Conservation (phyloP, 768 basidiomycete genomes). For the Hemileccinum impolitum region DNA sequence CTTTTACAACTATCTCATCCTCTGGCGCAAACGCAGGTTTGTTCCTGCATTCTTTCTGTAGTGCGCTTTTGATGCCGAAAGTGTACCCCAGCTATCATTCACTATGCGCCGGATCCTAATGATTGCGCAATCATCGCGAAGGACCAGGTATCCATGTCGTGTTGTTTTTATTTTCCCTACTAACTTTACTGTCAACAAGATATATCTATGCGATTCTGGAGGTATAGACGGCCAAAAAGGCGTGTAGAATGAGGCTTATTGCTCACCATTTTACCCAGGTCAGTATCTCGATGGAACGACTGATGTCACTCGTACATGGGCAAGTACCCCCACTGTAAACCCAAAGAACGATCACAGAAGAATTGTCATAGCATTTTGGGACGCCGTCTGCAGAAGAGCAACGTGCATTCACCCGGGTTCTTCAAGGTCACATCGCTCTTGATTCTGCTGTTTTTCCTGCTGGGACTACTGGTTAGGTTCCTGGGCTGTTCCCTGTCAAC, state of each 20-base stretch:
- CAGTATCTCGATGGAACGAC: constrained; percentile 95
- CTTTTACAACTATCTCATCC: constrained; percentile 90
- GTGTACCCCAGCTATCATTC: constrained; percentile 71
- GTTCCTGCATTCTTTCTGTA: constrained; percentile 13
- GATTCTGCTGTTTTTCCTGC: constrained; percentile 81
- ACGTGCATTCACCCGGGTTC: constrained; percentile 85
- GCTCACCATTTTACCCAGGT: constrained; percentile 34
- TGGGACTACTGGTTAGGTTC: constrained; percentile 63
- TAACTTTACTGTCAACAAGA: constrained; percentile 44
- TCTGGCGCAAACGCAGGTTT: constrained; percentile 88
- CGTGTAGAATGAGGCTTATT: background rate
- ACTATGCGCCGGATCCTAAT: constrained; percentile 78
- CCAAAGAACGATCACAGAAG: background rate
- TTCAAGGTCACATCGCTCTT: constrained; percentile 89
- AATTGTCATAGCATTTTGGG: constrained; percentile 73
- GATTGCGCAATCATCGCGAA: constrained; percentile 72
- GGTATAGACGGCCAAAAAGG: constrained; percentile 37
- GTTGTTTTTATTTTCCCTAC: background rate
- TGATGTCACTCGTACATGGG: constrained; percentile 89
- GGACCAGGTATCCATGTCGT: constrained; percentile 51
- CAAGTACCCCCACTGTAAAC: constrained; percentile 29
- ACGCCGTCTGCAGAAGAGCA: constrained; percentile 79
- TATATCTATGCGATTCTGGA: constrained; percentile 86
- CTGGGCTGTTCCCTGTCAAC: background rate
- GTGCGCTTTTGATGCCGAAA: background rate